Base-by-base conservation (phyloP, 768 basidiomycete genomes). In the Pleurotus salmoneostramineus region DNA sequence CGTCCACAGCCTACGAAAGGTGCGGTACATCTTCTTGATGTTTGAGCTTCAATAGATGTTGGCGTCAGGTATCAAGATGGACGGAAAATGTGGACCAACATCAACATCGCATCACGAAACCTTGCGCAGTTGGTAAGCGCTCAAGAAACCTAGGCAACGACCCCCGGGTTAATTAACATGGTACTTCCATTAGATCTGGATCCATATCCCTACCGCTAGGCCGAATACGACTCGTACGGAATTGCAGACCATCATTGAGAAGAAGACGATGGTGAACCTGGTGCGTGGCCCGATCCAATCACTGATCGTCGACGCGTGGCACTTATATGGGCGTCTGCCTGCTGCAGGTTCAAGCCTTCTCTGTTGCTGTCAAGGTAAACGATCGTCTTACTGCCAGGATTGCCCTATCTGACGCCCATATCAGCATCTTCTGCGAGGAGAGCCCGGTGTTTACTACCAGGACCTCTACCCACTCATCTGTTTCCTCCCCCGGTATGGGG, bases 231-330 rank as follows among this genome's bases (percentile, higher is more conserved):
- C 63, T 47, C 67, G 70, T 56, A 71, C 73, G 1, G 61, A 62
- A 0, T 65, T 83, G n/a, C 68, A 83, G 63, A 77, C 74, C 12
- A 69, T 84, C 7, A 80, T 89, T 52, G 88, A 90, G 74, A 91
- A 90, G 70, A 85, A 87, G 72, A 81, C 82, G 1, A 87, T 88
- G 79, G 76, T 91, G 58, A 88, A 88, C 64, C 66, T 91, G 50
- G 83, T 85, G 59, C 60, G 78, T 68, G n/a, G 10, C 10, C 34
- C 34, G 15, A 2, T 45, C 32, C 8, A 12, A 6, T 43, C 27
- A 47, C 40, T 15, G 34, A 5, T 43, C 15, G 12, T 4, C 12
- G 21, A 3, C 37, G 14, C 37, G 14, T 40, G 34, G 47, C n/a
- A 21, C 34, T 59, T 56, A 56, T 17, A 12, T 21, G 36, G 33